Percentiles rank a stretch among this genome's conserved stretches.
Conservation (phyloP, 495 filamentous ascomycete species). For the Penicillium roqueforti region DNA sequence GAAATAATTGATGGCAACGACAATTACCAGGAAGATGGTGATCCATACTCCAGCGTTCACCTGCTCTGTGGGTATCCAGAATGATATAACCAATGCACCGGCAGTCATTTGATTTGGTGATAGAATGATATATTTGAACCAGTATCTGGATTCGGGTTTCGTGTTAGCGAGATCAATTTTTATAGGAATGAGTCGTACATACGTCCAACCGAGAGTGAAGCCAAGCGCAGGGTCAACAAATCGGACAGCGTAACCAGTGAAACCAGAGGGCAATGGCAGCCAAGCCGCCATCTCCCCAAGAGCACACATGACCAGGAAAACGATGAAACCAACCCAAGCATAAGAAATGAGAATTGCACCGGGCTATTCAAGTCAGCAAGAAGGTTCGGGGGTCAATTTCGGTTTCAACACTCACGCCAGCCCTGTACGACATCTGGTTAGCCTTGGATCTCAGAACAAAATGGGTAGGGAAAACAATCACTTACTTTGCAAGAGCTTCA, state of each 20-base stretch:
- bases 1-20: slow-evolving; percentile 53
- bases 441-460: not conserved
- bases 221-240: slow-evolving; percentile 64
- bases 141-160: slow-evolving; percentile 31
- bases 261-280: slow-evolving; percentile 57
- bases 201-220: slow-evolving; percentile 64
- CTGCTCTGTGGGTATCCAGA: slow-evolving; percentile 52
- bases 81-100: slow-evolving; percentile 69
- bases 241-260: slow-evolving; percentile 58
- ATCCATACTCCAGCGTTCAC: slow-evolving; percentile 53
- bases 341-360: slow-evolving; percentile 70
- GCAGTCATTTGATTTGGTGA: slow-evolving; percentile 82
- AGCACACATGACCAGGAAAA: slow-evolving; percentile 62
- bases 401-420: slow-evolving; percentile 31
- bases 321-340: slow-evolving; percentile 54
- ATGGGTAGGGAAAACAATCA: not conserved
- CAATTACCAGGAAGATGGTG: slow-evolving; percentile 48
- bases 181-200: slow-evolving; percentile 8
- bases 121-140: slow-evolving; percentile 67
- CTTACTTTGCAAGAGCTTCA: slow-evolving; percentile 36
- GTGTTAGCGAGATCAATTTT: not conserved
- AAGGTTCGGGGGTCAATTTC: not conserved
- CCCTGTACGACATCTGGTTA: slow-evolving; percentile 19
- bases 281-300: slow-evolving; percentile 69
- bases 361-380: slow-evolving; percentile 49